Conservation (phyloP, 495 filamentous ascomycete genomes). For the Aspergillus coremiiformis region DNA sequence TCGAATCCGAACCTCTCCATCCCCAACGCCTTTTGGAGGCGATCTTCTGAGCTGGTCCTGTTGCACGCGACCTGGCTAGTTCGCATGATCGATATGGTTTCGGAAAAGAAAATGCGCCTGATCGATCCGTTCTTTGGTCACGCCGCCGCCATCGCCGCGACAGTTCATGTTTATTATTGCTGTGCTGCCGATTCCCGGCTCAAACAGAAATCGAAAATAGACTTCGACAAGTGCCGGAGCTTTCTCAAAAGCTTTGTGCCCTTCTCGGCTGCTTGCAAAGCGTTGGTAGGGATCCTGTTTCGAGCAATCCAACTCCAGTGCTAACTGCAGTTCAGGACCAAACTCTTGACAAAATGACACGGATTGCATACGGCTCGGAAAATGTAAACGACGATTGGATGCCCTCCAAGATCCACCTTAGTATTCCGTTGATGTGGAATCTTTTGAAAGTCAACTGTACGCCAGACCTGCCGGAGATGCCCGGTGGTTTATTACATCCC, state of each 20-base stretch:
- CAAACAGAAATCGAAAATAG: constrained; percentile 39
- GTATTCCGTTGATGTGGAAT: constrained; percentile 45
- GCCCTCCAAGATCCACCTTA: constrained; percentile 41
- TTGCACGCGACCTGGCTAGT: constrained; percentile 43
- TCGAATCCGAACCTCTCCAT: constrained; percentile 41
- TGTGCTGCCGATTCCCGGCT: constrained; percentile 37
- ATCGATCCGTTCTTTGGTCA: constrained; percentile 42
- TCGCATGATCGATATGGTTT: constrained; percentile 43
- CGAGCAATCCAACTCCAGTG: not conserved
- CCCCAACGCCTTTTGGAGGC: constrained; percentile 40
- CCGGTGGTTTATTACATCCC: constrained; percentile 27
- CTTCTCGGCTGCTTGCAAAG: constrained; percentile 34
- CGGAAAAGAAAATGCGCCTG: constrained; percentile 37
- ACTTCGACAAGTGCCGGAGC: constrained; percentile 38
- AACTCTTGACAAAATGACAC: constrained; percentile 36
- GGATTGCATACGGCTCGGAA: constrained; percentile 37
- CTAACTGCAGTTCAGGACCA: constrained; percentile 20
- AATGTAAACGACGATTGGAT: constrained; percentile 39
- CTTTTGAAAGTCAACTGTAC: constrained; percentile 36
- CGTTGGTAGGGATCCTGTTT: constrained; percentile 21
- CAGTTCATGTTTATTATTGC: constrained; percentile 41
- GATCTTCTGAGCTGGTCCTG: constrained; percentile 38
- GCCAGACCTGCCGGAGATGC: constrained; percentile 17
- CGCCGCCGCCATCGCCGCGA: constrained; percentile 37
- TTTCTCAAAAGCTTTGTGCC: constrained; percentile 36